These are phyloP conservation scores for Tetrapisispora taiwanensis DNA, from an alignment of 805 yeast genomes.

Conservation along the genomic window DNA sequence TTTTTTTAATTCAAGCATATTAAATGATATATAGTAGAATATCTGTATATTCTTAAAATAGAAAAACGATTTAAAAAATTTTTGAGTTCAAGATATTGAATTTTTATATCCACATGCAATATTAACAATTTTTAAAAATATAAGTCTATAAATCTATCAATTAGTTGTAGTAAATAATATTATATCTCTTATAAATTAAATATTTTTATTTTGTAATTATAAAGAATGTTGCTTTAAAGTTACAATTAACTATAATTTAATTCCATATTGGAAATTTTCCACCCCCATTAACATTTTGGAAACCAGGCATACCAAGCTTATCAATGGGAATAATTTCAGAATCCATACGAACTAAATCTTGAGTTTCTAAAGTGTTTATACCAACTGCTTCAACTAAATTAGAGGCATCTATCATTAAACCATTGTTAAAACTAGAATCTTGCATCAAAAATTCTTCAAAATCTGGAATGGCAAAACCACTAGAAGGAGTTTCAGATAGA, in stretches of 20 bases:
- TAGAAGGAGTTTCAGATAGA: conserved; percentile 15
- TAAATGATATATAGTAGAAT: no score
- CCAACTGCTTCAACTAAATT: conserved; percentile 27
- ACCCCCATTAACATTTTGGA: conserved; percentile 15
- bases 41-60: no score
- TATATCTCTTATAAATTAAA: no score
- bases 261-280: conserved; percentile 25
- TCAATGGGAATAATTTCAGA: conserved; percentile 22
- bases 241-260: conserved; percentile 2
- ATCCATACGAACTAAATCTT: conserved; percentile 12
- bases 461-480: conserved; percentile 21
- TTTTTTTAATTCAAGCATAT: no score
- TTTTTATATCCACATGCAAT: no score
- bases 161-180: no score
- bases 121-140: no score
- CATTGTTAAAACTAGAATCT: conserved; percentile 24
- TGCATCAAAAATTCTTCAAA: conserved; percentile 29
- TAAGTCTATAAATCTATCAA: no score
- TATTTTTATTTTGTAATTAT: no score
- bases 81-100: no score
- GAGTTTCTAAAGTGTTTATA: conserved; percentile 13
- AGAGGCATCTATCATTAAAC: conserved; percentile 25
- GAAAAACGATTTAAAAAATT: no score
- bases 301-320: conserved; percentile 22
- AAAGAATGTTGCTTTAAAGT: no score